Conservation (phyloP, 257 asterid species). For the Plectranthus barbatus region DNA sequence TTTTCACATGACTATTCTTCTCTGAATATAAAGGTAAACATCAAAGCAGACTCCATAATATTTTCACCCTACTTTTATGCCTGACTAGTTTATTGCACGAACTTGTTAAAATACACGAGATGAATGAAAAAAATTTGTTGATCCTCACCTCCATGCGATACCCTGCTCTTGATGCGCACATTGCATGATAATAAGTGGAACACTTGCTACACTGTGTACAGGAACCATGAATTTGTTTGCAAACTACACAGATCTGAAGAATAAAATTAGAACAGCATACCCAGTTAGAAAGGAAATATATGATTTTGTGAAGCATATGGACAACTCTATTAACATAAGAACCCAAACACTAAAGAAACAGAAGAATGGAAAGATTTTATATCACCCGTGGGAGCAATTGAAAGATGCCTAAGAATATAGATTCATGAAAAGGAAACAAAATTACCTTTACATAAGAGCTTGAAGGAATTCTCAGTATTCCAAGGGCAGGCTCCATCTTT, state of each 20-base stretch:
- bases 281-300: conserved; percentile 5
- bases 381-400: not conserved
- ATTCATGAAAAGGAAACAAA: conserved; percentile 1
- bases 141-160: conserved; percentile 92
- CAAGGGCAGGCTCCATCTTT: conserved; percentile 96
- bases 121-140: not conserved
- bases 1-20: not conserved
- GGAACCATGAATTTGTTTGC: conserved; percentile 99
- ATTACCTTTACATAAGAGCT: conserved; percentile 84
- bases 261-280: not conserved
- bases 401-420: not conserved
- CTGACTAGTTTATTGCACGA: conserved; percentile 3
- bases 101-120: not conserved
- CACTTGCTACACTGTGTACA: conserved; percentile 96
- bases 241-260: conserved; percentile 90
- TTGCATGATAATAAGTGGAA: conserved; percentile 90
- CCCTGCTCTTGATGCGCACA: conserved; percentile 96
- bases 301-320: conserved; percentile 7
- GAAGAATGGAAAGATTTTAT: not conserved
- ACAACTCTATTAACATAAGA: not conserved
- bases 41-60: not conserved
- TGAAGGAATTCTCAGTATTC: conserved; percentile 87
- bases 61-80: not conserved
- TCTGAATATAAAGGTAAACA: not conserved
- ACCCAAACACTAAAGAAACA: not conserved